These are phyloP conservation scores for Grigorovia transvaalensis DNA, from an alignment of 805 yeast species.

Conservation along the genomic window DNA sequence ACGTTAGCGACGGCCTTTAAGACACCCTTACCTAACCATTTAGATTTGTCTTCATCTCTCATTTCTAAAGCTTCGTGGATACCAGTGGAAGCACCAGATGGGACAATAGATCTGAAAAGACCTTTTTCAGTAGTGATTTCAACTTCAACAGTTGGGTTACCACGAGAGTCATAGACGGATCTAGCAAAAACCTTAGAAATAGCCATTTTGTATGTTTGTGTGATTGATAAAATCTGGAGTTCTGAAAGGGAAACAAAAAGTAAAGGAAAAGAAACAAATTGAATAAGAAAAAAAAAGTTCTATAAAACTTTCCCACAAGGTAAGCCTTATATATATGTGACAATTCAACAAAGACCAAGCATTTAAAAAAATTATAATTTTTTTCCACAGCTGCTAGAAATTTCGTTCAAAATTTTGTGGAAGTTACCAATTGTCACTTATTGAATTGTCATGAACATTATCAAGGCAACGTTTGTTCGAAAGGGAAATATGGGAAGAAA, in stretches of 20 bases:
- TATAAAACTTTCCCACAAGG: neutral
- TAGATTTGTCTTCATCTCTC: slow-evolving; percentile 95
- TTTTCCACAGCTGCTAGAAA: neutral
- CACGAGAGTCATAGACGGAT: slow-evolving; percentile 98
- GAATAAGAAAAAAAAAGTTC: neutral
- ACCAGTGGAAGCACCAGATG: slow-evolving; percentile 99
- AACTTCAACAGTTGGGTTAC: slow-evolving; percentile 99
- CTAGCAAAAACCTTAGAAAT: slow-evolving; percentile 84
- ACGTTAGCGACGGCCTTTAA: slow-evolving; percentile 93
- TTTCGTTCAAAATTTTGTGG: neutral
- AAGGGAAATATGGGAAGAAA: no score
- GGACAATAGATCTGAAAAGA: slow-evolving; percentile 92
- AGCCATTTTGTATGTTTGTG: slow-evolving; percentile 46
- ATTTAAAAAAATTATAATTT: no score
- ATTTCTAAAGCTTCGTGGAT: slow-evolving; percentile 96
- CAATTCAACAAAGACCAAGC: neutral
- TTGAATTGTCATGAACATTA: neutral
- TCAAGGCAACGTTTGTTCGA: neutral
- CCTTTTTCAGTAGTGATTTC: slow-evolving; percentile 91
- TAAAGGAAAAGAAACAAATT: neutral
- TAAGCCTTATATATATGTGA: neutral
- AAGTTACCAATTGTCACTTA: neutral
- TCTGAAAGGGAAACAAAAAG: slow-evolving; percentile 1
- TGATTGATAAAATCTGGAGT: slow-evolving; percentile 3
- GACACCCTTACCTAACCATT: slow-evolving; percentile 99